Base-by-base conservation (phyloP, 768 basidiomycete species). In the Mycena rosella region DNA sequence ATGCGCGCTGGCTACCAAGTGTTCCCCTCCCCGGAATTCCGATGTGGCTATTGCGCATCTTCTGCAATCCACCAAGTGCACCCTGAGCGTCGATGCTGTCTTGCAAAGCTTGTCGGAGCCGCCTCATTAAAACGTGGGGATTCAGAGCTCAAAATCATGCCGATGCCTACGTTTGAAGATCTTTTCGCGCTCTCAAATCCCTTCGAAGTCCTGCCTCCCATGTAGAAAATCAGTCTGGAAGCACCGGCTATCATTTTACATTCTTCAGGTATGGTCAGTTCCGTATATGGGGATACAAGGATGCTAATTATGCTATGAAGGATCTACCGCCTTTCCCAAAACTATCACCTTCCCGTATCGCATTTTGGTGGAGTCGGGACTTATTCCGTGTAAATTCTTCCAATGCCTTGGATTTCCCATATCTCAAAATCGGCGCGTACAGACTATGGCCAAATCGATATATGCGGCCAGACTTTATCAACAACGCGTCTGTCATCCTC, bases 31-130 rank as follows among this genome's bases (percentile, higher is more conserved):
- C 5, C 65, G 73, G 15, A 73, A 76, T 57, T 74, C 75, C 10
- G 52, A 65, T 14, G 67, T 55, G 8, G 82, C 80, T 1, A 70
- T 84, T 10, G 76, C 74, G 0, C 79, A 83, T 69, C 73, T 84
- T 6, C 67, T 83, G 13, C 45, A 52, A 20, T 61, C 67, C 51
- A 76, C 70, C 10, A 64, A 67, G 3, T 67, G 70, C 4, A 70
- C 59, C 0, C 74, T 78, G 45, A 74, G 72, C 30, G 49, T 52
- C 14, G 78, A 76, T 49, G 13, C 54, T 7, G 44, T 71, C 3
- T 74, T 74, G 64, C 63, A 68, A 32, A 63, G 9, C 61, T 78
- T 20, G 71, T 59, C 27, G 45, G 45, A n/a, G 42, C 59, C 5
- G 74, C 64, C 1, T 32, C 29, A 0, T n/a, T 14, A 24, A 54